Conservation (phyloP, 2,329 filamentous ascomycete genomes). For the Exophiala phaeomuriformis region DNA sequence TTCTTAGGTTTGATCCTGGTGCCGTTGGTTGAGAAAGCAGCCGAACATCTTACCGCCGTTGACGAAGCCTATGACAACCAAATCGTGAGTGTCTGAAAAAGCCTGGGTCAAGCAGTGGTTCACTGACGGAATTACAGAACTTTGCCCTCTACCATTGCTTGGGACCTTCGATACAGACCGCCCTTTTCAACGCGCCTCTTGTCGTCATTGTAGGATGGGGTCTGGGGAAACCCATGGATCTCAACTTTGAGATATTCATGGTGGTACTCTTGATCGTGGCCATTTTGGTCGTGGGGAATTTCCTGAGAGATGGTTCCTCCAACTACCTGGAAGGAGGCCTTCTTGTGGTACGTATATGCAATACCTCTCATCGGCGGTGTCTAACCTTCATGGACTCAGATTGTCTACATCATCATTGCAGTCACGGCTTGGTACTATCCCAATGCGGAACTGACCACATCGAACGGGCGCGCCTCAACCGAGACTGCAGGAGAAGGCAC, state of each 20-base stretch:
- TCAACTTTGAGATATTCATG: constrained; percentile 85
- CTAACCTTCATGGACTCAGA: constrained; percentile 9
- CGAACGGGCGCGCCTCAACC: constrained; percentile 15
- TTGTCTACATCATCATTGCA: constrained; percentile 57
- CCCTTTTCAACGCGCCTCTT: constrained; percentile 77
- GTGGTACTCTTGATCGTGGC: constrained; percentile 71
- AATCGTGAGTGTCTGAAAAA: constrained; percentile 24
- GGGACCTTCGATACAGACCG: constrained; percentile 81
- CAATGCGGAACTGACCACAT: constrained; percentile 35
- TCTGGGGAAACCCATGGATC: constrained; percentile 58
- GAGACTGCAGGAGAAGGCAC: constrained; percentile 6
- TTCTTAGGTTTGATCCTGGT: constrained; percentile 64
- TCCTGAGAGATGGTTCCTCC: constrained; percentile 77
- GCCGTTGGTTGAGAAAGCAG: constrained; percentile 69
- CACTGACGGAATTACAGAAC: constrained; percentile 44
- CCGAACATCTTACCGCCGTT: constrained; percentile 75
- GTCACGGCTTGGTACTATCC: constrained; percentile 57
- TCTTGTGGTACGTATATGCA: constrained; percentile 51
- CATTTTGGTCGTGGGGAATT: constrained; percentile 80
- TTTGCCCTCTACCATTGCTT: constrained; percentile 79
- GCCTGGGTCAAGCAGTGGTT: constrained; percentile 7
- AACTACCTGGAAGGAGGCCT: constrained; percentile 85
- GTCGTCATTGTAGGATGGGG: constrained; percentile 81
- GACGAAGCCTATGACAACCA: constrained; percentile 78
- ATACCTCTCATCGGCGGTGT: neutral